Evolutionary conservation across 371 early-diverging fungal genomes (phyloP).

Genomic region (Mucor plumbeus): DNA sequence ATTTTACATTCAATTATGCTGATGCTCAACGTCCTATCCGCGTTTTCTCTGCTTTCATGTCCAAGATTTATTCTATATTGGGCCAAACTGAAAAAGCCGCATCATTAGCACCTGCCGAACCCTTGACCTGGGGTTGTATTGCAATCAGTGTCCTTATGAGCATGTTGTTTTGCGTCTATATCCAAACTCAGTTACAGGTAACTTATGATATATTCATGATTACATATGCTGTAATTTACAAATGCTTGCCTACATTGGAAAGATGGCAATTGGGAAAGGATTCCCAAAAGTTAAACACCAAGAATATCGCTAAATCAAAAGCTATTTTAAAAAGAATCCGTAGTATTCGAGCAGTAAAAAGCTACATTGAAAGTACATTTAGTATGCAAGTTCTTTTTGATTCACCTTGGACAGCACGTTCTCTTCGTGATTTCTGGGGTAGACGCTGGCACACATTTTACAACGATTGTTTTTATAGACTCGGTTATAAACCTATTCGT

Average conservation of each 20-base stretch:
- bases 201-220: slow-evolving; percentile 35
- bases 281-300: slow-evolving; percentile 5
- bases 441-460: slow-evolving; percentile 50
- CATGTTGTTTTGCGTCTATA: slow-evolving; percentile 38
- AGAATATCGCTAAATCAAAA: slow-evolving; percentile 22
- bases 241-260: slow-evolving; percentile 29
- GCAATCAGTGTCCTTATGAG: slow-evolving; percentile 27
- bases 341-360: slow-evolving; percentile 27
- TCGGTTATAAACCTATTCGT: slow-evolving; percentile 41
- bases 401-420: slow-evolving; percentile 41
- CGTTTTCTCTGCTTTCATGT: slow-evolving; percentile 21
- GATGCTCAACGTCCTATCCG: slow-evolving; percentile 26
- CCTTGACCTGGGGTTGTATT: slow-evolving; percentile 9
- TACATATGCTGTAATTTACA: slow-evolving; percentile 20
- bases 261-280: slow-evolving; percentile 26
- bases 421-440: slow-evolving; percentile 47
- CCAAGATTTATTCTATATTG: slow-evolving; percentile 1
- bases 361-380: slow-evolving; percentile 35
- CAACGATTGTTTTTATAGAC: slow-evolving; percentile 44
- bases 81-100: slow-evolving; percentile 15
- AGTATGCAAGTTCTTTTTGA: slow-evolving; percentile 43
- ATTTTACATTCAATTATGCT: slow-evolving; percentile 14
- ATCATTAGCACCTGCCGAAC: neutral
- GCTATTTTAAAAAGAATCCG: slow-evolving; percentile 16
- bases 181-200: slow-evolving; percentile 42